A percentile compares a stretch with the other conserved stretches of the same genome.
Conservation (phyloP, 108 stramenopile species). For the Nitzschia putrida region DNA sequence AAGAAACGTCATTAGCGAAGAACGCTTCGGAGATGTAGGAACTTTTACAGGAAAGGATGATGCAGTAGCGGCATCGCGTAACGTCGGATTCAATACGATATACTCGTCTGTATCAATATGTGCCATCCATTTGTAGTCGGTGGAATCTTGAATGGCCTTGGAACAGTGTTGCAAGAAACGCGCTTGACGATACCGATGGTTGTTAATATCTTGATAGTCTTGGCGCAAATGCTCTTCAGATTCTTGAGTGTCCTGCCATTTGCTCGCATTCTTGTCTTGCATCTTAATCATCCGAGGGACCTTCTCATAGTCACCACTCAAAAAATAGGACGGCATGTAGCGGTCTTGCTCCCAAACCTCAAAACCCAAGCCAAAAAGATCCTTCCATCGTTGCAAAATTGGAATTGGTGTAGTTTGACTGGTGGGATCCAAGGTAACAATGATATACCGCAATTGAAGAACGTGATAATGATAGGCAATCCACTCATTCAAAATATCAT, state of each 20-base stretch:
- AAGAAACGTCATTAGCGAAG: neutral
- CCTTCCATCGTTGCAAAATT: slow-evolving; percentile 44
- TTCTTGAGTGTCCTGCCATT: slow-evolving; percentile 19
- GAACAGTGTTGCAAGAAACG: slow-evolving; percentile 37
- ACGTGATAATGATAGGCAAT: slow-evolving; percentile 73
- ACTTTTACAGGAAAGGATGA: neutral
- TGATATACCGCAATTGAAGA: slow-evolving; percentile 50
- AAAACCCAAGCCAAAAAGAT: slow-evolving; percentile 1
- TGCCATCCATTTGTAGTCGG: slow-evolving; percentile 40
- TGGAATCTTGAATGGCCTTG: slow-evolving; percentile 10
- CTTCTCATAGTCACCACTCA: slow-evolving; percentile 7
- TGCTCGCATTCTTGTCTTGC: slow-evolving; percentile 32
- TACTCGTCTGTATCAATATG: slow-evolving; percentile 77
- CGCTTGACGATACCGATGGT: slow-evolving; percentile 47
- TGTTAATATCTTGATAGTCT: slow-evolving; percentile 26
- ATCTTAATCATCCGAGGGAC: slow-evolving; percentile 33
- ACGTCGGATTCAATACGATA: slow-evolving; percentile 49
- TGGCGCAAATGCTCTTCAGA: neutral
- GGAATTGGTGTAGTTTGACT: slow-evolving; percentile 31
- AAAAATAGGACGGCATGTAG: slow-evolving; percentile 33
- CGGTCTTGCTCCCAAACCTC: slow-evolving; percentile 28
- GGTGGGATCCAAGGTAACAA: slow-evolving; percentile 63
- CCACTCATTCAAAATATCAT: slow-evolving; percentile 41
- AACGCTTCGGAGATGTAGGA: too few relatives aligned
- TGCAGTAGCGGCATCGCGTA: slow-evolving; percentile 10